Evolutionary conservation across 1,284 basidiomycete species (phyloP), one percentile per base, ranked within the genome.

Genomic region (Polyporus tsugae): DNA sequence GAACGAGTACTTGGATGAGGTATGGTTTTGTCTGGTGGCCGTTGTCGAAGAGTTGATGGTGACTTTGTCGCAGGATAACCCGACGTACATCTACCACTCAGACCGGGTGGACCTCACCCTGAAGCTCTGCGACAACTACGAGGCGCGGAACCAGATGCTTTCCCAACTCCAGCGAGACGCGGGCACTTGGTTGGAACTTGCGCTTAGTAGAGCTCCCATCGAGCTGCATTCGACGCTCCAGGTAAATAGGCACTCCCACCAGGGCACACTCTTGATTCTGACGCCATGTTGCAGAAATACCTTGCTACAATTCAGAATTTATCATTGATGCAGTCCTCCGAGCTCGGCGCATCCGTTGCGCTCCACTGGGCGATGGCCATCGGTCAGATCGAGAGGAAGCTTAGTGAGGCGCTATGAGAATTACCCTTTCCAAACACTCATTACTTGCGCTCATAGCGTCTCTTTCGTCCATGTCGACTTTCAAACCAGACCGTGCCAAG

Each of bases 161-260:
- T 84, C 85, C 25, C 88, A 92, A 69, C 80, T 98, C 60, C 89
- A 95, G 72, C 84, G 86, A 15, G 91, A 94, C 72, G 89, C 95
- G 7, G 89, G 89, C 68, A 85, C 79, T 38, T 99, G 97, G 95
- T 91, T 99, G 65, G 90, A 93, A 65, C 82, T 95, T 44, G 95
- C 95, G 3, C 84, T 99, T 62, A 89, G 89, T 11, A 88, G 95
- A 25, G 95, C 97, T 9, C 98, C 97, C 0, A 88, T 97, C 75
- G 97, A 98, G 80, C 83, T 99, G 65, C 95, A 97, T 75, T 93
- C 95, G 0, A 96, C 95, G 2, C 83, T 99, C 61, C 95, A 97
- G 88, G 93, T 93, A 75, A 53, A 80, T 53, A 35, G 36, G 38
- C 6, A 19, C 42, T 17, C 19, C 2, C 17, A n/a, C 4, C 6